phyloP scores from a whole-genome alignment of 176 grass and related monocot species.

The Typha latifolia region DNA sequence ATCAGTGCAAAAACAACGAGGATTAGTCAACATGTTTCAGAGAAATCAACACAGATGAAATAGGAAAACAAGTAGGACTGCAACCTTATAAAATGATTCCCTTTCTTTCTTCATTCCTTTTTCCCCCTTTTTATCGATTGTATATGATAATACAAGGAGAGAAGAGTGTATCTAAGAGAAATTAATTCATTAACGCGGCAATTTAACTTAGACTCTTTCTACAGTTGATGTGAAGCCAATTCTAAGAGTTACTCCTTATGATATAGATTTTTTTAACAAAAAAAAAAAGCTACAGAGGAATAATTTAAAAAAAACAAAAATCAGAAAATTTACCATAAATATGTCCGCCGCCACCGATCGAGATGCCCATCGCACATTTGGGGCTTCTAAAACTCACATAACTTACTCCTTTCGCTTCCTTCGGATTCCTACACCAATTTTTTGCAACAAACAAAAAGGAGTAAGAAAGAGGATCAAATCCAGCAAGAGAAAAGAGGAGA shows the following conservation, averaged over 20 bases:
- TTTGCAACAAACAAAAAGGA: background rate
- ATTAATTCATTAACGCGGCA: no score
- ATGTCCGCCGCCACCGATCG: constrained; percentile 43
- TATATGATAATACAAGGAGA: no score
- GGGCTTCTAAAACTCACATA: constrained; percentile 19
- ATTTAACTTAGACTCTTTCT: no score
- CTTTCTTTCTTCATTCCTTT: background rate
- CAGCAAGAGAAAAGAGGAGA: background rate
- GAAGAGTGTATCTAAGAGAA: no score
- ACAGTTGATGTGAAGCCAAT: no score
- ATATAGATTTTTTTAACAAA: no score
- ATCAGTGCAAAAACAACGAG: no score
- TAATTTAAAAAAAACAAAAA: background rate
- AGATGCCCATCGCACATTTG: constrained; percentile 59
- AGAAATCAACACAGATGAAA: background rate
- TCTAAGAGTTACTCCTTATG: background rate
- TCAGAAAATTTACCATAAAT: constrained; percentile 41
- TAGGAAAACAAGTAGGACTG: background rate
- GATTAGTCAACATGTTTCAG: background rate
- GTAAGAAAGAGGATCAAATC: constrained; percentile 2
- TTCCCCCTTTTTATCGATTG: background rate
- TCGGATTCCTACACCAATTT: constrained; percentile 15
- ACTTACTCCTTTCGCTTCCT: constrained; percentile 23
- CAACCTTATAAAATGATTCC: background rate
- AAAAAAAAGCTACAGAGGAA: no score